A percentile compares a stretch with the other conserved stretches of the same genome.
Evolutionary conservation across 257 asterid species (phyloP).

Genomic region (Fraxinus anomala): DNA sequence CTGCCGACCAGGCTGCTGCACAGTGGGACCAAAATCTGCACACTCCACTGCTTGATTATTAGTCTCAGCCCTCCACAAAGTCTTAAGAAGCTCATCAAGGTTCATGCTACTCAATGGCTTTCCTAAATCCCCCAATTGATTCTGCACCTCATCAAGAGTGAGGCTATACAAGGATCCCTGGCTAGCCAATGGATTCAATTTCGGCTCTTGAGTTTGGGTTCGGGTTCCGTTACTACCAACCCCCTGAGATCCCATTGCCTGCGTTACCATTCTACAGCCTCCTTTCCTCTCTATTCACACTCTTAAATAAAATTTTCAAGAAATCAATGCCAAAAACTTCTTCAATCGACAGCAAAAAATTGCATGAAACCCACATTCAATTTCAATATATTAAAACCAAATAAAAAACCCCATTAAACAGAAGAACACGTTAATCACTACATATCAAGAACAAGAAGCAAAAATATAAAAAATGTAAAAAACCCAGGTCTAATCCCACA

Average conservation of each 20-base stretch:
- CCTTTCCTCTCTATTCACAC: constrained; percentile 17
- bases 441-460: constrained; percentile 20
- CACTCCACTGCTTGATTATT: constrained; percentile 44
- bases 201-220: constrained; percentile 42
- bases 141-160: constrained; percentile 92
- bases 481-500: constrained; percentile 34
- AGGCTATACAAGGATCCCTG: constrained; percentile 80
- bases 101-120: constrained; percentile 84
- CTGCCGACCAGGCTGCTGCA: constrained; percentile 37
- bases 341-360: constrained; percentile 23
- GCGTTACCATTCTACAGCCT: constrained; percentile 34
- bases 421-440: constrained; percentile 17
- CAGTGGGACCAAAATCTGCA: constrained; percentile 35
- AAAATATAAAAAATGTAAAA: constrained; percentile 5
- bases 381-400: constrained; percentile 22
- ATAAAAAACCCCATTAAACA: constrained; percentile 23
- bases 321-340: constrained; percentile 27
- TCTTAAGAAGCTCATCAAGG: constrained; percentile 89
- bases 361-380: constrained; percentile 32
- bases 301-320: constrained; percentile 23
- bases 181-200: constrained; percentile 46
- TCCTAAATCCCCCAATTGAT: constrained; percentile 73
- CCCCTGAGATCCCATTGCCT: constrained; percentile 79
- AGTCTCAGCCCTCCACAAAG: constrained; percentile 65
- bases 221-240: constrained; percentile 44